Evolutionary conservation across 2,329 filamentous ascomycete genomes (phyloP), one percentile per base, ranked within the genome.

Genomic region (Colletotrichum sp.): DNA sequence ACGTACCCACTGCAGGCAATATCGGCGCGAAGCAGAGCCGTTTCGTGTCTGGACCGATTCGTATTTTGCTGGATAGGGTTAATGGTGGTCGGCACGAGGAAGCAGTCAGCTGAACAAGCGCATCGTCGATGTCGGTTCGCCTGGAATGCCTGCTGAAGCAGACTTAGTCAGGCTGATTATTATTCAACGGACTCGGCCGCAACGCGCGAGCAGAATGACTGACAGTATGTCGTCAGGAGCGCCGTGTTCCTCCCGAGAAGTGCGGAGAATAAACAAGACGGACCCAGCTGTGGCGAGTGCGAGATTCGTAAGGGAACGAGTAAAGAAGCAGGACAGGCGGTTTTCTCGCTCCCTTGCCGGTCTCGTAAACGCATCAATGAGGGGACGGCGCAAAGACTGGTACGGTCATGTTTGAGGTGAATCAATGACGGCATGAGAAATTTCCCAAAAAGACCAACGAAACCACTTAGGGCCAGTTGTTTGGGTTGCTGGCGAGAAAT

Each of bases 311-410:
- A 71, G 36, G 71, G 57, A 66, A 66, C 71, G 65, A 67, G 8
- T 25, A 36, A 55, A 64, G 39, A 49, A 49, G 39, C 19, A 39
- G 32, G 27, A 34, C 32, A 3, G 19, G 25, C n/a, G 25, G 29
- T 9, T 36, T 36, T 69, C 22, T 16, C 32, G 4, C 16, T 34
- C 12, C 65, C 64, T 52, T 67, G 34, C 27, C 30, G 32, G 65
- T 27, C 66, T 76, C 71, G 74, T 76, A 75, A 52, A 69, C n/a
- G 30, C 57, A 13, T 74, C 64, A 69, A 74, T 69, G 59, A 29
- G 25, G 55, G 5, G 30, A 16, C 32, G 13, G 29, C 16, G 27
- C 34, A 15, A 36, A n/a, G 4, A 64, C 12, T 34, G 19, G 32
- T 22, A 15, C 12, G 32, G 32, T 29, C n/a, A 39, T 13, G 61